These are phyloP conservation scores for Colletotrichum tropicicola DNA, from an alignment of 2,329 filamentous ascomycete species.

Conservation along the genomic window DNA sequence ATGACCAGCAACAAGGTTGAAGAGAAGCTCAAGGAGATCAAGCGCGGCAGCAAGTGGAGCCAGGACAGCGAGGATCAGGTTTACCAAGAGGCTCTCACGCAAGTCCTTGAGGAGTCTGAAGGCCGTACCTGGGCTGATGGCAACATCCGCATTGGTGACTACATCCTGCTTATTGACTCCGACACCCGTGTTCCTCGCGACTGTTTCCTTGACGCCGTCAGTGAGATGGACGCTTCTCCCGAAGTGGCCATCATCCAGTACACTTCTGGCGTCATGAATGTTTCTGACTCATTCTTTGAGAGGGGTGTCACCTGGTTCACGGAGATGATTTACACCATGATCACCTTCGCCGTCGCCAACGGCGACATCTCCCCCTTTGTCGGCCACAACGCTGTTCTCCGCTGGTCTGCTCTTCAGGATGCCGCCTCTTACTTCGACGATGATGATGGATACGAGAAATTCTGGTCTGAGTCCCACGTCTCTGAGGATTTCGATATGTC, in stretches of 20 bases:
- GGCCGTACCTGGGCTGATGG: slow-evolving; percentile 65
- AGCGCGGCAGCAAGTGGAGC: slow-evolving; percentile 47
- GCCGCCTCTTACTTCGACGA: slow-evolving; percentile 47
- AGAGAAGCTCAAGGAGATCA: slow-evolving; percentile 52
- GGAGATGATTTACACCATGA: slow-evolving; percentile 79
- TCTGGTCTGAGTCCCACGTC: slow-evolving; percentile 80
- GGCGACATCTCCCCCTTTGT: slow-evolving; percentile 81
- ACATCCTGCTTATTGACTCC: slow-evolving; percentile 73
- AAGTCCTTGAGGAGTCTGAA: slow-evolving; percentile 58
- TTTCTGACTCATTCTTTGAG: slow-evolving; percentile 77
- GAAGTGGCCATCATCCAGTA: slow-evolving; percentile 79
- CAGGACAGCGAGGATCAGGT: slow-evolving; percentile 51
- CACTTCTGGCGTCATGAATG: slow-evolving; percentile 80
- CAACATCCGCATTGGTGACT: slow-evolving; percentile 66
- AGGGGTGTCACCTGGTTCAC: slow-evolving; percentile 82
- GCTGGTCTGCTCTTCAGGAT: slow-evolving; percentile 62
- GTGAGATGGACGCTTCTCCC: slow-evolving; percentile 75
- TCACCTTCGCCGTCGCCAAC: slow-evolving; percentile 74
- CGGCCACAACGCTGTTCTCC: slow-evolving; percentile 79
- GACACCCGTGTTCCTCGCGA: slow-evolving; percentile 75
- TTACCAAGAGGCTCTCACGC: slow-evolving; percentile 54
- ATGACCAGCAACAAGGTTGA: slow-evolving; percentile 65
- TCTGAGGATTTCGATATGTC: slow-evolving; percentile 84
- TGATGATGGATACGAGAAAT: slow-evolving; percentile 69
- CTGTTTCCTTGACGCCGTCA: slow-evolving; percentile 74